Percentiles rank a stretch among this genome's conserved stretches.
phyloP scores from a whole-genome alignment of 139 green algal species.

The Axilococcus clingmanii region DNA sequence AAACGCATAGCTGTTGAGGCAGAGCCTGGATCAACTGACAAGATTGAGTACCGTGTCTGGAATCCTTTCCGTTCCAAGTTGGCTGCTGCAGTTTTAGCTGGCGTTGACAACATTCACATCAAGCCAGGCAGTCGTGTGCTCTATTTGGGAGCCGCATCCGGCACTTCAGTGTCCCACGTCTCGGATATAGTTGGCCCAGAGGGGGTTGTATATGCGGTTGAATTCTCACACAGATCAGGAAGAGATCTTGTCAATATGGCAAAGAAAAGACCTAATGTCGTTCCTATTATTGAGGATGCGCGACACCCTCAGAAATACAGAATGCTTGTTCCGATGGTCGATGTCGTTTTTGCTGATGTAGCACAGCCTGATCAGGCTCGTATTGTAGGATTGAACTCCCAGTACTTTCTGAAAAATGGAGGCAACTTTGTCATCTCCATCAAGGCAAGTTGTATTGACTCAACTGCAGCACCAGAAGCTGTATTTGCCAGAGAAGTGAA shows the following conservation, averaged over 20 bases:
- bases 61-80: slow-evolving; percentile 99
- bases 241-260: slow-evolving; percentile 99
- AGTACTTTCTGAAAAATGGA: slow-evolving; percentile 97
- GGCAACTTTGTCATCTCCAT: slow-evolving; percentile 99
- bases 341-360: slow-evolving; percentile 98
- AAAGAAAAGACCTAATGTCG: slow-evolving; percentile 99
- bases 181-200: slow-evolving; percentile 85
- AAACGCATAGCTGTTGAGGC: slow-evolving; percentile 90
- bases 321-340: slow-evolving; percentile 99
- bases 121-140: slow-evolving; percentile 89
- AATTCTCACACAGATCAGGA: slow-evolving; percentile 95
- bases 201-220: slow-evolving; percentile 94
- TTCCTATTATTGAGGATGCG: slow-evolving; percentile 99
- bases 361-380: slow-evolving; percentile 94
- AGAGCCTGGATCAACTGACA: slow-evolving; percentile 48
- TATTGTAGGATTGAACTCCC: slow-evolving; percentile 95
- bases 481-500: slow-evolving; percentile 98
- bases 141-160: slow-evolving; percentile 91
- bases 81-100: slow-evolving; percentile 91
- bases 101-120: slow-evolving; percentile 98
- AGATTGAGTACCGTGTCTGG: slow-evolving; percentile 99
- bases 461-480: slow-evolving; percentile 90
- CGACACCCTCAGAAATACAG: slow-evolving; percentile 96
- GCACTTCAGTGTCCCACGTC: slow-evolving; percentile 90
- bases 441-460: slow-evolving; percentile 99